Base-by-base conservation (phyloP, 140 eudicot genomes). In the Erigeron philadelphicus region DNA sequence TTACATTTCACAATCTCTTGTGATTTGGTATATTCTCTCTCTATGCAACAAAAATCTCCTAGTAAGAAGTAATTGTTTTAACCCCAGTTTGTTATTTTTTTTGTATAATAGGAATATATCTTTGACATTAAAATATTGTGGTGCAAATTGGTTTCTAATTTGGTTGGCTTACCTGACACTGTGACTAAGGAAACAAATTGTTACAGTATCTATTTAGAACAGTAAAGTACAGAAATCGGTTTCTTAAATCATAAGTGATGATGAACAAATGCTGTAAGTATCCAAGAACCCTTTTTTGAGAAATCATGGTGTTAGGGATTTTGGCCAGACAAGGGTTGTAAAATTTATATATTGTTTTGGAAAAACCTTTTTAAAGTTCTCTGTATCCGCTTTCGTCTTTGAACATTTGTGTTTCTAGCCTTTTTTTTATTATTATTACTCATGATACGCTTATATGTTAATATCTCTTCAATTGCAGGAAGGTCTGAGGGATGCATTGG, bases 401-500 rank as follows among this genome's bases (percentile, higher is more conserved):
- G 42, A 59, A 72, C 41, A 40, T 46, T 47, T 61, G 21, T 12
- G 49, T 17, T 55, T 43, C 16, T 8, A 23, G 73, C 50, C 41
- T 46, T 41, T 2, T 15, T 53, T 21, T 12, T 31, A 31, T 15
- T 44, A 16, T 44, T 40, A 5, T 74, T 45, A 46, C 57, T 8
- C 17, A 8, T n/a, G 9, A 21, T 16, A 8, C 44, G 5, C 21
- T 23, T 71, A 62, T 45, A 52, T 79, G 68, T 72, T 72, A 19
- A 11, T 63, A 44, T 54, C 15, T 31, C 38, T 67, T 16, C 9
- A 17, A 67, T 64, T 78, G 79, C 87, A 85, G 95, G 88, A 83
- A 76, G 90, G 67, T 58, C 81, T 85, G 52, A 79, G 78, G 77
- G 73, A 70, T 71, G 85, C 86, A 42, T 71, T 88, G 80, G 64